Percentiles rank a stretch among this genome's conserved stretches.
Conservation (phyloP, 768 basidiomycete genomes). For the Dendrothele bispora region DNA sequence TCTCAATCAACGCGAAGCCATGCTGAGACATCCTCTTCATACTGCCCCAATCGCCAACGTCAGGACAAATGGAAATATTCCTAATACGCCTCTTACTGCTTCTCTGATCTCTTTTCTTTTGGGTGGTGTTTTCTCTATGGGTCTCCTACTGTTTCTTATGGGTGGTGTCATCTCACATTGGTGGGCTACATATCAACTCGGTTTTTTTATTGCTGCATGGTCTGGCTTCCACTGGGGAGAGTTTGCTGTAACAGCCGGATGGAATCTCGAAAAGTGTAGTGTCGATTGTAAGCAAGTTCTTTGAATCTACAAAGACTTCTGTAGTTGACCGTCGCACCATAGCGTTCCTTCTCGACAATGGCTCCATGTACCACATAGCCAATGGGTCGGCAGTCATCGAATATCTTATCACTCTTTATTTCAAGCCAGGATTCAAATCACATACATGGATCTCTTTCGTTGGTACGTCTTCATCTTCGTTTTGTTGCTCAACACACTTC, state of each 20-base stretch:
- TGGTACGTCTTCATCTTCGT: conserved; percentile 40
- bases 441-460: conserved; percentile 55
- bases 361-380: conserved; percentile 79
- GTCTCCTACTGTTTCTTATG: conserved; percentile 46
- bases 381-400: conserved; percentile 78
- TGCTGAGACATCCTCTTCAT: conserved; percentile 43
- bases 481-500: conserved; percentile 1
- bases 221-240: conserved; percentile 91
- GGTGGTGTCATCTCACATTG: conserved; percentile 46
- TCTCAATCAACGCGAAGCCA: conserved; percentile 39
- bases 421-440: conserved; percentile 63
- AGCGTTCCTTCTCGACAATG: conserved; percentile 96
- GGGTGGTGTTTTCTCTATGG: conserved; percentile 68
- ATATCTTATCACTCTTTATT: conserved; percentile 71
- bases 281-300: conserved; percentile 73
- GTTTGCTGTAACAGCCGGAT: conserved; percentile 93
- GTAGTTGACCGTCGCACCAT: conserved; percentile 3
- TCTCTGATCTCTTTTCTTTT: conserved; percentile 84
- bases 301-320: not conserved
- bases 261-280: conserved; percentile 90
- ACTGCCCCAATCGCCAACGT: conserved; percentile 47
- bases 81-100: conserved; percentile 86
- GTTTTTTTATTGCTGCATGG: conserved; percentile 83
- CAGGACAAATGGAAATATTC: conserved; percentile 54
- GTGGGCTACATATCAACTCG: conserved; percentile 77